Conservation (phyloP, 176 grass and related monocot genomes). For the Bolboschoenus planiculmis region DNA sequence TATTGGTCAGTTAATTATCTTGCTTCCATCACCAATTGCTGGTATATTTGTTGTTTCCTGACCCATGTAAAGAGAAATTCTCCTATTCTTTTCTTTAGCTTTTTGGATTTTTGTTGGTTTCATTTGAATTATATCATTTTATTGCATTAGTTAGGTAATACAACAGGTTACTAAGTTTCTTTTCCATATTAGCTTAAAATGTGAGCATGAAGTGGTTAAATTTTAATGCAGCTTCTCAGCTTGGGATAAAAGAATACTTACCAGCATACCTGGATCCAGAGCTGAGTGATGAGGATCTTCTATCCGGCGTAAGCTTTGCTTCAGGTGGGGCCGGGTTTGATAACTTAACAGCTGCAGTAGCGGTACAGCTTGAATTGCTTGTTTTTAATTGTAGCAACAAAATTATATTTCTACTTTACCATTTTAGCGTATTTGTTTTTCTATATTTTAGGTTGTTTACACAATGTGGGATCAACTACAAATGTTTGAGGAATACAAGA, state of each 20-base stretch:
- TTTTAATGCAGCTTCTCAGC: constrained; percentile 22
- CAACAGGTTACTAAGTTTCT: not conserved
- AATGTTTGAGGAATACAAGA: constrained; percentile 25
- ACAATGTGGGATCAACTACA: constrained; percentile 18
- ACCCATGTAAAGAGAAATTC: not conserved
- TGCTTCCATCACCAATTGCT: not conserved
- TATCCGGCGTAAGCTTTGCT: constrained; percentile 31
- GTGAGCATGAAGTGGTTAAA: not conserved
- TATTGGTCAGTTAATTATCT: not conserved
- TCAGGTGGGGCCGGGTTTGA: constrained; percentile 30
- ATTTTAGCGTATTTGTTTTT: constrained; percentile 12
- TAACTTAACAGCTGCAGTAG: constrained; percentile 7
- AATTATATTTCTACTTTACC: not conserved
- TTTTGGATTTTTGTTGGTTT: not conserved
- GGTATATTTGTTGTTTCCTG: not conserved
- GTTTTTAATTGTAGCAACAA: not conserved
- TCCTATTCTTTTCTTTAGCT: not conserved
- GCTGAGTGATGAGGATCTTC: constrained; percentile 23
- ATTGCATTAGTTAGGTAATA: not conserved
- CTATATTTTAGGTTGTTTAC: not conserved
- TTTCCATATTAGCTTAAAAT: not conserved
- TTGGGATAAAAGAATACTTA: constrained; percentile 34
- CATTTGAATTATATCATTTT: not conserved
- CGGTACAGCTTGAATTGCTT: not conserved
- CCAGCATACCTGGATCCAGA: constrained; percentile 26